These are phyloP conservation scores for Trichoderma sp. DNA, from an alignment of 2,329 filamentous ascomycete species.

Conservation along the genomic window DNA sequence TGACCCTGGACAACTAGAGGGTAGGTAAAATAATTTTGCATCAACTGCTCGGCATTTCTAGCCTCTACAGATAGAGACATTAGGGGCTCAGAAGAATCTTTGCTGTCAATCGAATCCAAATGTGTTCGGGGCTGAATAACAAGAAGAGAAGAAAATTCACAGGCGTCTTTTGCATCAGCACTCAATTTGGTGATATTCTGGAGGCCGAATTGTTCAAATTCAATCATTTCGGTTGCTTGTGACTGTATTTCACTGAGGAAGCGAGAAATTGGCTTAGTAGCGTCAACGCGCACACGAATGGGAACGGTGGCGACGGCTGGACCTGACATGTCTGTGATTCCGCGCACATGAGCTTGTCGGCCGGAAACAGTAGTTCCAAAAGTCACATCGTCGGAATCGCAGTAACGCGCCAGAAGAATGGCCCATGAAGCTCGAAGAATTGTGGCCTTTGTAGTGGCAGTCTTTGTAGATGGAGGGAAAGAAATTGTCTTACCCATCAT, in stretches of 20 bases:
- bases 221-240: constrained; percentile 33
- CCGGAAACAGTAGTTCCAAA: constrained; percentile 35
- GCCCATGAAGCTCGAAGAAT: constrained; percentile 34
- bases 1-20: constrained; percentile 26
- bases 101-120: constrained; percentile 3
- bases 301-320: constrained; percentile 31
- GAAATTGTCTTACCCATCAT: constrained; percentile 16
- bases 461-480: constrained; percentile 7
- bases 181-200: constrained; percentile 26
- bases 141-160: constrained; percentile 20
- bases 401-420: constrained; percentile 30
- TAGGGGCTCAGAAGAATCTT: not conserved
- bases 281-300: constrained; percentile 29
- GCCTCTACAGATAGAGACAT: not conserved
- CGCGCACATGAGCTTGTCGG: constrained; percentile 30
- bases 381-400: constrained; percentile 30
- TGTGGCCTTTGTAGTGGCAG: constrained; percentile 27
- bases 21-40: constrained; percentile 26
- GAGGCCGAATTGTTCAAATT: constrained; percentile 34
- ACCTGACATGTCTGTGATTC: constrained; percentile 29
- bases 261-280: constrained; percentile 14
- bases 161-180: constrained; percentile 7
- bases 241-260: constrained; percentile 29
- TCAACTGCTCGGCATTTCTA: constrained; percentile 4
- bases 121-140: constrained; percentile 20